phyloP scores from a whole-genome alignment of 179 eudicot species.

The Drosera spatulata region DNA sequence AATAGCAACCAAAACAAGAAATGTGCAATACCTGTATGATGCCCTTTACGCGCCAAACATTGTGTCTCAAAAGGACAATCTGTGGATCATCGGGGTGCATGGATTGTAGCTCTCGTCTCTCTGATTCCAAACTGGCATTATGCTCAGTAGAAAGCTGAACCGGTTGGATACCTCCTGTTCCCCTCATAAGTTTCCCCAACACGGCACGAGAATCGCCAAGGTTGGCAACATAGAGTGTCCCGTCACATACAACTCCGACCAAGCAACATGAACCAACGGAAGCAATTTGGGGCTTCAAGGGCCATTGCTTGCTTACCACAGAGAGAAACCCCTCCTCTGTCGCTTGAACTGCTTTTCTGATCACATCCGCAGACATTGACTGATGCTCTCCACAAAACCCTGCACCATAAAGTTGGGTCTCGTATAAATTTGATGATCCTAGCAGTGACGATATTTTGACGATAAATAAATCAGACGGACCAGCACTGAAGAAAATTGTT shows the following conservation, averaged over 20 bases:
- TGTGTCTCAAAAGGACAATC: slow-evolving; percentile 10
- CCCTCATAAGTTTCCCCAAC: slow-evolving; percentile 7
- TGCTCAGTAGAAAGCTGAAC: slow-evolving; percentile 9
- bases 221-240: slow-evolving; percentile 9
- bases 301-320: slow-evolving; percentile 10
- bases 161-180: slow-evolving; percentile 10
- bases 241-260: slow-evolving; percentile 10
- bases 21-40: slow-evolving; percentile 5
- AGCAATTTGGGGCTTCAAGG: slow-evolving; percentile 11
- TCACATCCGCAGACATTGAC: slow-evolving; percentile 10
- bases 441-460: too few relatives aligned
- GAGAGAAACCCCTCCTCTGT: slow-evolving; percentile 12
- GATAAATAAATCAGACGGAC: background rate
- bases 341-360: slow-evolving; percentile 11
- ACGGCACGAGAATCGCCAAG: slow-evolving; percentile 13
- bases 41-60: slow-evolving; percentile 16
- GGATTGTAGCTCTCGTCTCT: slow-evolving; percentile 10
- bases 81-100: slow-evolving; percentile 12
- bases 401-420: background rate
- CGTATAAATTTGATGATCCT: too few relatives aligned
- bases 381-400: slow-evolving; percentile 10
- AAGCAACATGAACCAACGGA: slow-evolving; percentile 13
- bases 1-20: too few relatives aligned
- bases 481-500: background rate
- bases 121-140: slow-evolving; percentile 9